Evolutionary conservation across 2,329 filamentous ascomycete genomes (phyloP), one percentile per base, ranked within the genome.

Genomic region (Fusarium torreyae): DNA sequence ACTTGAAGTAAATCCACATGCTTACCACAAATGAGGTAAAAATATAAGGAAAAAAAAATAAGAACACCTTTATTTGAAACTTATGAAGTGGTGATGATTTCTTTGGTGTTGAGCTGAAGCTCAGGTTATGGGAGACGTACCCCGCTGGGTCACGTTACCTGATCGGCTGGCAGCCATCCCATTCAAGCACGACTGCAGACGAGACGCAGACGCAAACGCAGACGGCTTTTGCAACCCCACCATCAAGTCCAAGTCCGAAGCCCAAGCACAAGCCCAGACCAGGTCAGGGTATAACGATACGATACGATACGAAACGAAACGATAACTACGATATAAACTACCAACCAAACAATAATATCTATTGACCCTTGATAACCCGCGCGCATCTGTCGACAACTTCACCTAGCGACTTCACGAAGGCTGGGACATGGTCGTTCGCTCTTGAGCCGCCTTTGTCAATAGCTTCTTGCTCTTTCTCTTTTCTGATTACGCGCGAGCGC

Each of bases 351-450:
- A 24, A 46, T 33, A 50, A 61, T 51, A 66, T 38, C 50, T 46
- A 22, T 26, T 26, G 34, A 38, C 40, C 15, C 24, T 45, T 17
- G 43, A 26, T 45, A 31, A 49, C 22, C 42, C 40, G 60, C 67
- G 67, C 67, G 67, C 67, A 57, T 67, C 51, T 45, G 53, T 55
- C 60, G 28, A 55, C 44, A 50, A 53, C 44, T 13, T 31, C 7
- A 28, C 31, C 18, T 18, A 34, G 43, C 61, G n/a, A 43, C 46
- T 61, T 52, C 38, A 48, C 40, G 45, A 20, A 43, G 43, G 61
- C 71, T 65, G 71, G 70, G 67, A 72, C 36, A 77, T 77, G 76
- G 70, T 77, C 68, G 70, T 72, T 76, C 71, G 69, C 67, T 53
- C 59, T 57, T 74, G 68, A 75, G 71, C 66, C 60, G 44, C 62